Base-by-base conservation (phyloP, 495 filamentous ascomycete genomes). In the Endocarpon pusillum region DNA sequence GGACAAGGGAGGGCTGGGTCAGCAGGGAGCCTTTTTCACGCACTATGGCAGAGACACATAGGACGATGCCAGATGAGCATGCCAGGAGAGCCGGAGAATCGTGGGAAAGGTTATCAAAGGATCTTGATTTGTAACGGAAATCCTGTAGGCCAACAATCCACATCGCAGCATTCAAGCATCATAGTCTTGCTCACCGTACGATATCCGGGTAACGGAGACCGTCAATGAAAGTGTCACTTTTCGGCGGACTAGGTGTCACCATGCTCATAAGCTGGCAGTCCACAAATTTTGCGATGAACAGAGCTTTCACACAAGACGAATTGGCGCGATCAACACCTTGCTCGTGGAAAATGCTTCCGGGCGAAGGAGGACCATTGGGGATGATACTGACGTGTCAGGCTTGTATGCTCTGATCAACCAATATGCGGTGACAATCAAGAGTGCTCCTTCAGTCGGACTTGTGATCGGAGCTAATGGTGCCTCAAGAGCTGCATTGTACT, bases 21-120 rank as follows among this genome's bases (percentile, higher is more conserved):
- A 73, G 67, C 29, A 66, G 78, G 54, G 76, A 83, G 51, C 45
- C 81, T 31, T 82, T 82, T 48, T 46, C 45, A 3, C 48, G 71
- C 24, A 64, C 60, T 26, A 69, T 81, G 68, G 43, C 58, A 5
- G 65, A 79, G 31, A 45, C 57, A 10, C 61, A 66, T 21, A 39
- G 59, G 17, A 49, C 47, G 0, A 70, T 76, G 6, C 74, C 74
- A 0, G 55, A 54, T 30, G 66, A 73, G 33, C 70, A 84, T 50
- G 81, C 80, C 10, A 53, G 51, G 25, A 56, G 79, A 34, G 81
- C 71, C 1, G 66, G 66, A 17, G 54, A 57, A 32, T 67, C 69
- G 33, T 86, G 78, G 73, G 53, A 53, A 37, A 82, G 55, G 44
- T 40, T 59, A 8, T n/a, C 16, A 32, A 15, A 17, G 17, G 35